Conservation (phyloP, 371 early-diverging fungal species). For the Dichotomocladium elegans region DNA sequence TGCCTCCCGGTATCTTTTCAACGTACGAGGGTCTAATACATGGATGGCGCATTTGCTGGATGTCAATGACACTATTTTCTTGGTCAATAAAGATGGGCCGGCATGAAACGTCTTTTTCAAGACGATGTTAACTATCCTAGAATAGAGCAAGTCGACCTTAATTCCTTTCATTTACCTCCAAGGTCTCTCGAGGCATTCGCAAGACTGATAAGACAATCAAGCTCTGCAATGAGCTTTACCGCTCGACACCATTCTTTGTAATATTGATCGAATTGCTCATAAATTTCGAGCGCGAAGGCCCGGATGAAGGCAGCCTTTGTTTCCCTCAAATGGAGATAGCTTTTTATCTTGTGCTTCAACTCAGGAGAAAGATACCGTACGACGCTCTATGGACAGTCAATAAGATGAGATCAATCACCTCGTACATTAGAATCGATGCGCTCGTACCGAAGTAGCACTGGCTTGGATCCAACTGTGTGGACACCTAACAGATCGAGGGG, state of each 20-base stretch:
- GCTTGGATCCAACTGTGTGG: constrained; percentile 79
- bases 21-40: constrained; percentile 65
- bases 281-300: constrained; percentile 68
- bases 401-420: not conserved
- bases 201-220: constrained; percentile 91
- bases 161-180: constrained; percentile 38
- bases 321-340: constrained; percentile 85
- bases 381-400: constrained; percentile 49
- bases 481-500: constrained; percentile 73
- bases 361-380: constrained; percentile 85
- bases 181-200: constrained; percentile 68
- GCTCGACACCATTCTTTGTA: constrained; percentile 72
- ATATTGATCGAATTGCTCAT: constrained; percentile 72
- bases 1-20: not conserved
- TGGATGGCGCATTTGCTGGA: constrained; percentile 84
- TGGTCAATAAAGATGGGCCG: constrained; percentile 74
- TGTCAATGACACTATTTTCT: constrained; percentile 63
- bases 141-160: not conserved
- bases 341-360: constrained; percentile 62
- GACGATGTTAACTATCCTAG: not conserved
- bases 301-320: constrained; percentile 64
- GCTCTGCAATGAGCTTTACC: constrained; percentile 71
- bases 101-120: constrained; percentile 58
- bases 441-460: constrained; percentile 73
- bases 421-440: too few species aligned